phyloP scores from a whole-genome alignment of 1,139 yeast species.

The Komagataea norvegica region DNA sequence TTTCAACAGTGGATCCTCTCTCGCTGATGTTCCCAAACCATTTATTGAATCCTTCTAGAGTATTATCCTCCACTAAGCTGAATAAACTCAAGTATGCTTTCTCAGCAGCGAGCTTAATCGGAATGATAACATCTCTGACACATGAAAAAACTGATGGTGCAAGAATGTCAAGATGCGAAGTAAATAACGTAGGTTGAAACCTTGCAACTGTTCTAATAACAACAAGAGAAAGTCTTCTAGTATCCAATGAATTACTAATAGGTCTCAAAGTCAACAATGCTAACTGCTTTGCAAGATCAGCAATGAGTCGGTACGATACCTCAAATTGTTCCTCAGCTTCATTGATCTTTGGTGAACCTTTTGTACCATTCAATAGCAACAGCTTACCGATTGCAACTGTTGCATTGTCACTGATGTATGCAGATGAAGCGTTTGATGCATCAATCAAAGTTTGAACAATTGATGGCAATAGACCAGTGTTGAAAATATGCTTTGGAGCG shows the following conservation, averaged over 20 bases:
- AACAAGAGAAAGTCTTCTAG: slow-evolving; percentile 75
- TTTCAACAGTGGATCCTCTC: slow-evolving; percentile 28
- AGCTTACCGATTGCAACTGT: slow-evolving; percentile 79
- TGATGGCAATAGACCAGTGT: slow-evolving; percentile 44
- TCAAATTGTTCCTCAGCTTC: slow-evolving; percentile 31
- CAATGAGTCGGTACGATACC: slow-evolving; percentile 35
- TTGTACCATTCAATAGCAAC: slow-evolving; percentile 47
- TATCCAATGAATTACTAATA: slow-evolving; percentile 61
- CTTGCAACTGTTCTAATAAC: slow-evolving; percentile 73
- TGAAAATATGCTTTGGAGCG: slow-evolving; percentile 59
- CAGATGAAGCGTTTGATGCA: slow-evolving; percentile 42
- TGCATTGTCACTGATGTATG: slow-evolving; percentile 75
- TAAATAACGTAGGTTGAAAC: slow-evolving; percentile 46
- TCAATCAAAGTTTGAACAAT: slow-evolving; percentile 44
- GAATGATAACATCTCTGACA: slow-evolving; percentile 80
- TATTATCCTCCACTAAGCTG: slow-evolving; percentile 65
- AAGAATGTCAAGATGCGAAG: slow-evolving; percentile 50
- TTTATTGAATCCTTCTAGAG: slow-evolving; percentile 46
- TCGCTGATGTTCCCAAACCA: slow-evolving; percentile 44
- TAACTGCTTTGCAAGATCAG: slow-evolving; percentile 44
- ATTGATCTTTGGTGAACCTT: slow-evolving; percentile 36
- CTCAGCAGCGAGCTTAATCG: slow-evolving; percentile 92
- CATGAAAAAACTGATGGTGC: slow-evolving; percentile 77
- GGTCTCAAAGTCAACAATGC: slow-evolving; percentile 49
- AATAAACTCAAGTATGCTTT: slow-evolving; percentile 78